Base-by-base conservation (phyloP, 768 basidiomycete genomes). In the Mycena polygramma region DNA sequence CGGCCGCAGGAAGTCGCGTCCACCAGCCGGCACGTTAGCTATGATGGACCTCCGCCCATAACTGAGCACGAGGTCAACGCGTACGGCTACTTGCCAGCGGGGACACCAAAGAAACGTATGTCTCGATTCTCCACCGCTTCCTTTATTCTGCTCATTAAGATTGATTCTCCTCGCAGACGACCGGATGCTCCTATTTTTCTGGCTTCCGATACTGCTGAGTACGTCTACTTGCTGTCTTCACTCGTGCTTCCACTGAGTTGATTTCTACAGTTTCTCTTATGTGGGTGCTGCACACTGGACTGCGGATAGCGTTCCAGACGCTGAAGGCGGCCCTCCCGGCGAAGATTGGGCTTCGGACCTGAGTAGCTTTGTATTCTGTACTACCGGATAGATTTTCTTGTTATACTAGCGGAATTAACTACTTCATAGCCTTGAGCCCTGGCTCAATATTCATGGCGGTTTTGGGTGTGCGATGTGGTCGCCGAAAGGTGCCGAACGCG, bases 151-250 rank as follows among this genome's bases (percentile, higher is more conserved):
- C 7, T 66, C 37, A 62, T 57, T 73, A 51, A 76, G 45, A 41
- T 65, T 77, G 30, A 30, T 30, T 30, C 7, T 19, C 64, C 61
- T 36, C 67, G 15, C 74, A 94, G 93, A 92, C 80, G 94, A 96
- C 77, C 90, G 90, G 49, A 96, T 96, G 94, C 87, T 96, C 54
- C 76, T 94, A 43, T 77, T 92, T 49, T 96, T 96, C 83, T 96
- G 94, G 94, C 84, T 96, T 74, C 94, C 94, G 20, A 93, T 95
- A 75, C 83, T 96, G 11, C 79, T 95, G 68, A 80, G 94, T 95
- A 75, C 83, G 93, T 89, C 13, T 41, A 26, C 41, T 43, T 63
- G 22, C 43, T 63, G 30, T 61, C 13, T 19, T 61, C 35, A 13
- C 11, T 5, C 2, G 11, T 10, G n/a, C 55, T n/a, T 37, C 46